phyloP scores from a whole-genome alignment of 1,284 basidiomycete genomes.

The Microbotryum lychnidis-dioicae region DNA sequence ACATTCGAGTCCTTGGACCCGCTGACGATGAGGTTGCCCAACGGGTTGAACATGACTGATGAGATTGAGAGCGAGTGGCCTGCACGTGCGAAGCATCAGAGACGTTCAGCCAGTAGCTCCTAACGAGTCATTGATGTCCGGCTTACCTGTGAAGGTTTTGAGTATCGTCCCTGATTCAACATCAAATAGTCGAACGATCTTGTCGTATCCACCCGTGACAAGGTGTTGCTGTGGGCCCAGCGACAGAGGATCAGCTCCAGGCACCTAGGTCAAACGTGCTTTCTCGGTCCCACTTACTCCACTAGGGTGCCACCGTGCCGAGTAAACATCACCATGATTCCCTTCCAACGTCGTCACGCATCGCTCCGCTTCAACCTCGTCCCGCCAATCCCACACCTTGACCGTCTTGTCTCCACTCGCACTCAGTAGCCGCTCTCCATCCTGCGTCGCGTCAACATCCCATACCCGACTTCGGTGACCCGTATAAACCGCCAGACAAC shows the following conservation, averaged over 20 bases:
- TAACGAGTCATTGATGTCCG: no score
- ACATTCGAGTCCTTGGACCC: constrained; percentile 47
- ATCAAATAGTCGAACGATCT: constrained; percentile 45
- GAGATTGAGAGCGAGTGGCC: constrained; percentile 45
- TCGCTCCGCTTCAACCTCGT: constrained; percentile 25
- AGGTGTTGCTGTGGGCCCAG: constrained; percentile 36
- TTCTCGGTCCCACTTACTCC: constrained; percentile 24
- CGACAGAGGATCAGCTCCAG: constrained; percentile 1
- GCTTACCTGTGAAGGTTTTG: constrained; percentile 42
- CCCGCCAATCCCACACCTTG: constrained; percentile 41
- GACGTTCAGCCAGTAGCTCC: no score
- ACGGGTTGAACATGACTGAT: constrained; percentile 43
- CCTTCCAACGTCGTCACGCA: constrained; percentile 35
- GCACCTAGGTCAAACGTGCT: no score
- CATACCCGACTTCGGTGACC: constrained; percentile 45
- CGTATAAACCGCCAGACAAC: constrained; percentile 27
- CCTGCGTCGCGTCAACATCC: constrained; percentile 40
- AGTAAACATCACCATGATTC: constrained; percentile 45
- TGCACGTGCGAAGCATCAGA: not conserved
- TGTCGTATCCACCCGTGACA: constrained; percentile 45
- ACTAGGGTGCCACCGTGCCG: constrained; percentile 43
- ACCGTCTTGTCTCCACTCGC: constrained; percentile 45
- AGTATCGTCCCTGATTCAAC: constrained; percentile 42
- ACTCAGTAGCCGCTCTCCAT: constrained; percentile 38
- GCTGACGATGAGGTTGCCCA: constrained; percentile 44